Percentiles rank a stretch among this genome's conserved stretches.
Conservation (phyloP, 176 grass and related monocot species). For the Phragmites australis region DNA sequence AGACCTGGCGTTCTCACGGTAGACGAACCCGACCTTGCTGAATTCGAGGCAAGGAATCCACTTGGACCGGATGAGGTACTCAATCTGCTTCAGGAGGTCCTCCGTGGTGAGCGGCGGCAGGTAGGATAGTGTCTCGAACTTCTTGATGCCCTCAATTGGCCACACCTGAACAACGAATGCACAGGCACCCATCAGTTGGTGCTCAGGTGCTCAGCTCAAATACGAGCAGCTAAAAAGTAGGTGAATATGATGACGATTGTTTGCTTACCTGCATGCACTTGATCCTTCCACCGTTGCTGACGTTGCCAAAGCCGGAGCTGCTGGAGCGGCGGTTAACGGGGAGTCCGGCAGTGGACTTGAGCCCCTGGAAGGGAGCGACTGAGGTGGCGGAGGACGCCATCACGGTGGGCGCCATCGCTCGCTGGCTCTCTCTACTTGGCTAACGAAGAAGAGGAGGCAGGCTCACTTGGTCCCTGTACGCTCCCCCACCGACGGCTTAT, state of each 20-base stretch:
- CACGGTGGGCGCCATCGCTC: slow-evolving; percentile 55
- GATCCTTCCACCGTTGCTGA: too few relatives aligned
- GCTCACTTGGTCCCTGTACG: background rate
- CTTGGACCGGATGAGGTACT: too few relatives aligned
- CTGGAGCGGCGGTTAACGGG: slow-evolving; percentile 31
- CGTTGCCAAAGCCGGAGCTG: too few relatives aligned
- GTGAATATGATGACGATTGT: background rate
- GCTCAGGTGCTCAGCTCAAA: background rate
- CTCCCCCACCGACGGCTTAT: slow-evolving; percentile 14
- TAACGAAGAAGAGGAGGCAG: background rate
- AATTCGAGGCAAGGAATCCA: too few relatives aligned
- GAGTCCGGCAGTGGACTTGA: slow-evolving; percentile 46
- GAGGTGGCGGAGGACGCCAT: slow-evolving; percentile 53
- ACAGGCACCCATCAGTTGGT: background rate
- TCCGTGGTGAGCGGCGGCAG: too few relatives aligned
- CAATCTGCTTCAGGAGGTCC: too few relatives aligned
- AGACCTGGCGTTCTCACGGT: too few relatives aligned
- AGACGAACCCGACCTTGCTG: too few relatives aligned
- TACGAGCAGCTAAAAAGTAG: background rate
- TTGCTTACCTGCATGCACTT: slow-evolving; percentile 56
- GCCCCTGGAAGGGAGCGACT: slow-evolving; percentile 52
- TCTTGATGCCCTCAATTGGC: too few relatives aligned
- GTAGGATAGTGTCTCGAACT: too few relatives aligned
- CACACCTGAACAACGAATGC: too few relatives aligned
- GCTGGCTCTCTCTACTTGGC: too few relatives aligned